Conservation (phyloP, 2,329 filamentous ascomycete genomes). For the Colletotrichum zoysiae region DNA sequence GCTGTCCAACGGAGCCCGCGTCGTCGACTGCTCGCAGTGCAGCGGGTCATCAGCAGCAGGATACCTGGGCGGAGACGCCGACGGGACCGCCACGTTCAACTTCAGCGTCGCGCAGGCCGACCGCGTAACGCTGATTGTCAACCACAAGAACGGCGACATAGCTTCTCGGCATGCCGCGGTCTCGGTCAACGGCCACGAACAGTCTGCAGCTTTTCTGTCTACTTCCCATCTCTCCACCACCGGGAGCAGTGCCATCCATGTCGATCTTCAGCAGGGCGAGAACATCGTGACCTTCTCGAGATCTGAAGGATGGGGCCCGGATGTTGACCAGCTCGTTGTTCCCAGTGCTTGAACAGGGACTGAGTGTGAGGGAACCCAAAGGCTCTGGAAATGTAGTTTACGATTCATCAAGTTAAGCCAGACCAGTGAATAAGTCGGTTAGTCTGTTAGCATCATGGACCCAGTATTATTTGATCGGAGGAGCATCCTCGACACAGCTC, state of each 20-base stretch:
- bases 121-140: conserved; percentile 65
- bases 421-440: background rate
- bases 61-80: conserved; percentile 64
- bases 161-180: conserved; percentile 65
- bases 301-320: conserved; percentile 59
- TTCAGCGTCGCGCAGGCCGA: conserved; percentile 59
- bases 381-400: too few species aligned
- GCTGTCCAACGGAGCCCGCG: conserved; percentile 59
- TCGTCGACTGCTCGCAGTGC: conserved; percentile 64
- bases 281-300: conserved; percentile 64
- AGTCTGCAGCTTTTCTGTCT: conserved; percentile 68
- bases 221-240: conserved; percentile 56
- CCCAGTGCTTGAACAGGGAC: conserved; percentile 47
- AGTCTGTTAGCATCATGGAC: background rate
- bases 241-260: conserved; percentile 61
- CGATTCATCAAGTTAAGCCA: too few species aligned
- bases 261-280: conserved; percentile 59
- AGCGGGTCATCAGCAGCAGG: conserved; percentile 64
- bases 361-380: too few species aligned
- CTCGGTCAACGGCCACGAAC: conserved; percentile 65
- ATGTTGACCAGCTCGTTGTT: conserved; percentile 67
- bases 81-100: conserved; percentile 61
- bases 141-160: conserved; percentile 68
- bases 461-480: background rate
- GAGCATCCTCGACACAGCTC: background rate